Conservation (phyloP, 805 yeast genomes). For the Jamesozyma rosinii region DNA sequence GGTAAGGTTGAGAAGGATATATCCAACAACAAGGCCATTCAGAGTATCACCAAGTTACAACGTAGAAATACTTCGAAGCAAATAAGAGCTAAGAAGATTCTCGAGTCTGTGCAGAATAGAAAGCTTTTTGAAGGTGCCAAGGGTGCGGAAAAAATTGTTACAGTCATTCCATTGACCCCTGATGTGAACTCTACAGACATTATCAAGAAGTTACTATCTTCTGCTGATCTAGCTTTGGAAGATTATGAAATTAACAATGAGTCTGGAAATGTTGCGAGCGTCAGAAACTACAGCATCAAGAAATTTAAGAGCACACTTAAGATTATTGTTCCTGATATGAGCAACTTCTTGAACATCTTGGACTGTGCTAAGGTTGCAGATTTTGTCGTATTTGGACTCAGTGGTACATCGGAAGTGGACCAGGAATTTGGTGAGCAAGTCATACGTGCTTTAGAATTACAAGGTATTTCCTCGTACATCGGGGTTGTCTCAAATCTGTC, state of each 20-base stretch:
- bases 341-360: slow-evolving; percentile 55
- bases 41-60: slow-evolving; percentile 41
- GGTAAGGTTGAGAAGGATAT: slow-evolving; percentile 79
- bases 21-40: slow-evolving; percentile 28
- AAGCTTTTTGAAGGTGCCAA: slow-evolving; percentile 69
- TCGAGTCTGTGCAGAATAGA: slow-evolving; percentile 47
- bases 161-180: slow-evolving; percentile 67
- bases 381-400: slow-evolving; percentile 79
- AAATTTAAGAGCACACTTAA: slow-evolving; percentile 72
- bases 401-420: slow-evolving; percentile 79
- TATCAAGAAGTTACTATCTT: slow-evolving; percentile 40
- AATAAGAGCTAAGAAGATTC: slow-evolving; percentile 60
- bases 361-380: slow-evolving; percentile 89
- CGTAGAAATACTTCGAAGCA: slow-evolving; percentile 76
- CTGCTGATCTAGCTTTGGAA: slow-evolving; percentile 30
- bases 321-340: slow-evolving; percentile 60
- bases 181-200: slow-evolving; percentile 56
- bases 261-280: slow-evolving; percentile 34
- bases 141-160: slow-evolving; percentile 77
- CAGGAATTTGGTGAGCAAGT: slow-evolving; percentile 76
- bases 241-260: slow-evolving; percentile 27
- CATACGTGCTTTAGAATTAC: slow-evolving; percentile 78
- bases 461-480: slow-evolving; percentile 77
- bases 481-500: slow-evolving; percentile 74
- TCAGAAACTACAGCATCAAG: slow-evolving; percentile 43